A percentile compares a stretch with the other conserved stretches of the same genome.
These are phyloP conservation scores for Fomitopsis betulina DNA, from an alignment of 1,284 basidiomycete species.

Conservation along the genomic window DNA sequence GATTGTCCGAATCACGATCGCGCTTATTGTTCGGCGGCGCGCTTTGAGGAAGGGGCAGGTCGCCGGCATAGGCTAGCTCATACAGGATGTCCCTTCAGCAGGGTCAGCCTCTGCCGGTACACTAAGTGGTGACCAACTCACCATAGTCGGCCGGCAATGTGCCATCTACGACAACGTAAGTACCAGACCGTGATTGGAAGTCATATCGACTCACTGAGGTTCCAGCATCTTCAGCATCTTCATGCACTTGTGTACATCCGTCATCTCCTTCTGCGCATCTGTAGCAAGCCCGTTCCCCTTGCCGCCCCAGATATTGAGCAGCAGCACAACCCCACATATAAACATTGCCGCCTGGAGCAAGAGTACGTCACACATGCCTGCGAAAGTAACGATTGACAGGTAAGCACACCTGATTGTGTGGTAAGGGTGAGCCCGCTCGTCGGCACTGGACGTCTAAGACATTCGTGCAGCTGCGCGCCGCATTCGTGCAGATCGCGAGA, in stretches of 20 bases:
- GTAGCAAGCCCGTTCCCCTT: slow-evolving; percentile 51
- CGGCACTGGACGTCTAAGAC: slow-evolving; percentile 41
- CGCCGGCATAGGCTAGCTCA: slow-evolving; percentile 63
- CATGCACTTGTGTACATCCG: slow-evolving; percentile 71
- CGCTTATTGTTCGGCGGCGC: slow-evolving; percentile 53
- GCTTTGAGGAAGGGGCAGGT: slow-evolving; percentile 54
- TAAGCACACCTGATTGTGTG: slow-evolving; percentile 21
- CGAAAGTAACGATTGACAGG: not conserved
- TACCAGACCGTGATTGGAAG: not conserved
- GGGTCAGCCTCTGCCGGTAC: not conserved
- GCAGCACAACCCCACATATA: slow-evolving; percentile 61
- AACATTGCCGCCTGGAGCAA: slow-evolving; percentile 41
- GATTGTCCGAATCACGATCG: slow-evolving; percentile 51
- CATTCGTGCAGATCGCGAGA: slow-evolving; percentile 61
- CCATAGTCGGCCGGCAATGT: slow-evolving; percentile 43
- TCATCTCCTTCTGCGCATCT: slow-evolving; percentile 59
- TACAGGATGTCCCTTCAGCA: slow-evolving; percentile 57
- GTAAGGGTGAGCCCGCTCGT: slow-evolving; percentile 20
- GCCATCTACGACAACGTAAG: slow-evolving; percentile 33
- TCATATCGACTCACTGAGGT: slow-evolving; percentile 31
- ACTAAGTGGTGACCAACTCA: slow-evolving; percentile 14
- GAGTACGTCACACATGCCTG: not conserved
- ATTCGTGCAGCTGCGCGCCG: slow-evolving; percentile 53
- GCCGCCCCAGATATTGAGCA: slow-evolving; percentile 73
- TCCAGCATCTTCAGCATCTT: slow-evolving; percentile 52